Percentiles rank a stretch among this genome's conserved stretches.
phyloP scores from a whole-genome alignment of 2,329 filamentous ascomycete genomes.

The Aspergillus pseudoterreus region DNA sequence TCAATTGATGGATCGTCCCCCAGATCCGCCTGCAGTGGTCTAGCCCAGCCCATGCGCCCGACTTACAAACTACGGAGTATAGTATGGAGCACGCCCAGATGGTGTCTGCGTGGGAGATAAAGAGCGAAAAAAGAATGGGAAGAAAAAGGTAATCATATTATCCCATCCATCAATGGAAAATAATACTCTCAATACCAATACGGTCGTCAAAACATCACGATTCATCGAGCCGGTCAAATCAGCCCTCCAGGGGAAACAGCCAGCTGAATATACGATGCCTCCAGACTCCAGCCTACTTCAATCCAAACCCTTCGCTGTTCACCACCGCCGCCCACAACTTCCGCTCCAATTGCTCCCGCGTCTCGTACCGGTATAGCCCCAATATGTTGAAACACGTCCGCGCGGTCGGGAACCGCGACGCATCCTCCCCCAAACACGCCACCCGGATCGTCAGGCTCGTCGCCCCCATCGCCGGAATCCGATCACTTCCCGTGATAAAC shows the following conservation, averaged over 20 bases:
- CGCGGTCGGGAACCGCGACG: slow-evolving; percentile 73
- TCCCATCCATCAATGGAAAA: too few species aligned
- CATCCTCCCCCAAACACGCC: slow-evolving; percentile 70
- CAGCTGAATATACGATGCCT: too few species aligned
- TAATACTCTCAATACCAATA: neutral
- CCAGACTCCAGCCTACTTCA: slow-evolving; percentile 51
- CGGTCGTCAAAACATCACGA: neutral
- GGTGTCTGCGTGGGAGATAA: neutral
- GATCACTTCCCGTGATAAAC: slow-evolving; percentile 87
- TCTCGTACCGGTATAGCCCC: slow-evolving; percentile 69
- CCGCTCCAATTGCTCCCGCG: slow-evolving; percentile 62
- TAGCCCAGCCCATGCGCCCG: neutral
- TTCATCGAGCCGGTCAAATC: neutral
- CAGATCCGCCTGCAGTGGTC: neutral
- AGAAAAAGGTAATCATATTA: neutral
- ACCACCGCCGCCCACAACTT: slow-evolving; percentile 82
- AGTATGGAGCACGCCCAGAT: too few species aligned
- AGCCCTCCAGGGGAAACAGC: neutral
- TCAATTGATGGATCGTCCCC: neutral
- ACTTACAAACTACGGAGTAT: too few species aligned
- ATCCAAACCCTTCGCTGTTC: slow-evolving; percentile 87
- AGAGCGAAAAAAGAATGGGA: neutral
- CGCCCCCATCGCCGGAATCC: slow-evolving; percentile 83
- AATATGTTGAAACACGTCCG: slow-evolving; percentile 89
- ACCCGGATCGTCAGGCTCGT: slow-evolving; percentile 74